Conservation (phyloP, 2,329 filamentous ascomycete species). For the Colletotrichum nymphaeae region DNA sequence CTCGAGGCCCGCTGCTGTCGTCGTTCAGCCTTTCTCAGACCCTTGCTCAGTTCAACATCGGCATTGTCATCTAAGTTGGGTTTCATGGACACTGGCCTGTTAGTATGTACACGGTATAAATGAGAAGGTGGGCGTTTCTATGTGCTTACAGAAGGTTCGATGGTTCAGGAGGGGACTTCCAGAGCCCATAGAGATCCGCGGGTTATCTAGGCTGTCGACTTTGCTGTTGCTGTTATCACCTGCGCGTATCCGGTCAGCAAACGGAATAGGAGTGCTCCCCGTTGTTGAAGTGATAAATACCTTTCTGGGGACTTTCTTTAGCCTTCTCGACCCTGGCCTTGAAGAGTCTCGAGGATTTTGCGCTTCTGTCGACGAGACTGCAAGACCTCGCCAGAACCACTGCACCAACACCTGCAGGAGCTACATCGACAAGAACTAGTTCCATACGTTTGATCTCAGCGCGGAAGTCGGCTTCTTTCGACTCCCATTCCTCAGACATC, state of each 20-base stretch:
- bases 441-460: constrained; percentile 54
- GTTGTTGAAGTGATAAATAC: not conserved
- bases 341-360: constrained; percentile 43
- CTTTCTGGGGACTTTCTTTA: constrained; percentile 23
- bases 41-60: constrained; percentile 27
- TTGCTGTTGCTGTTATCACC: not conserved
- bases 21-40: constrained; percentile 6
- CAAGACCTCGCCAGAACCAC: constrained; percentile 55
- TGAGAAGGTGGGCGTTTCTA: too few relatives aligned
- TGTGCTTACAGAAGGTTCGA: constrained; percentile 20
- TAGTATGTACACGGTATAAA: not conserved
- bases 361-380: constrained; percentile 54
- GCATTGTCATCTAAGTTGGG: constrained; percentile 18
- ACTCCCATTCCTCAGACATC: constrained; percentile 51
- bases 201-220: not conserved
- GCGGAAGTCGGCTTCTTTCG: constrained; percentile 50
- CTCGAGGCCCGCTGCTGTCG: constrained; percentile 1
- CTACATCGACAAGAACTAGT: constrained; percentile 46
- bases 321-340: constrained; percentile 44
- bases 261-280: not conserved
- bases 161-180: constrained; percentile 10
- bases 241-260: not conserved
- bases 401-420: constrained; percentile 54
- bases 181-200: not conserved
- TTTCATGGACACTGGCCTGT: constrained; percentile 28